Evolutionary conservation across 2,329 filamentous ascomycete species (phyloP).

Genomic region (Fusarium sp.): DNA sequence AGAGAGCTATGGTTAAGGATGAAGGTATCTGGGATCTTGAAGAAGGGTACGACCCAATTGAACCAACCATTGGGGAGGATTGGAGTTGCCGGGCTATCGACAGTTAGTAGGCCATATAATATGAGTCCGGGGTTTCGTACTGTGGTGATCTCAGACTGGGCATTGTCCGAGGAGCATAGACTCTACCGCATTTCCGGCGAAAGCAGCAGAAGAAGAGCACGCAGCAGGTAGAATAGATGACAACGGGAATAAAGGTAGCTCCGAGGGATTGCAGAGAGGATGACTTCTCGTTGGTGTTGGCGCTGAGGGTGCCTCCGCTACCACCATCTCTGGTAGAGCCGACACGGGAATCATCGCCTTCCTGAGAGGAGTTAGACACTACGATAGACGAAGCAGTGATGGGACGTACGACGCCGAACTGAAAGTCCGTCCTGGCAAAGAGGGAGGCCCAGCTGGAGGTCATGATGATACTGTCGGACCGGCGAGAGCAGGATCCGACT

Average conservation of each 20-base stretch:
- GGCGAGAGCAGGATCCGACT: neutral
- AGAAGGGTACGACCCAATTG: constrained; percentile 77
- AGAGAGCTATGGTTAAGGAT: constrained; percentile 91
- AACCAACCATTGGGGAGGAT: constrained; percentile 70
- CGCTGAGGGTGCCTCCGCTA: constrained; percentile 51
- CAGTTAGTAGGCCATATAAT: constrained; percentile 1
- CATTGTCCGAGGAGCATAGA: constrained; percentile 67
- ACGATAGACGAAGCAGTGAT: neutral
- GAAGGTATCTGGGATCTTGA: constrained; percentile 78
- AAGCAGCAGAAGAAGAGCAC: constrained; percentile 62
- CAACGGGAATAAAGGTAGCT: constrained; percentile 66
- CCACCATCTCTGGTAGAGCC: constrained; percentile 52
- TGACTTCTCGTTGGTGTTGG: constrained; percentile 47
- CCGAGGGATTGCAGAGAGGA: constrained; percentile 54
- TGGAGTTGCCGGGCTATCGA: constrained; percentile 66
- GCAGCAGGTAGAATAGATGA: constrained; percentile 63
- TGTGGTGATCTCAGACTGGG: constrained; percentile 59
- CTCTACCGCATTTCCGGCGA: constrained; percentile 61
- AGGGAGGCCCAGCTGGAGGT: constrained; percentile 22
- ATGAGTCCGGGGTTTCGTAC: constrained; percentile 40
- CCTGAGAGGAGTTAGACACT: constrained; percentile 9
- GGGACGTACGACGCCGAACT: constrained; percentile 28
- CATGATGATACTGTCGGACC: constrained; percentile 17
- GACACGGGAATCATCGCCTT: constrained; percentile 48
- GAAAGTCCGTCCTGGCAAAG: constrained; percentile 21